phyloP scores from a whole-genome alignment of 768 basidiomycete species.

The Leucosporidium scottii region DNA sequence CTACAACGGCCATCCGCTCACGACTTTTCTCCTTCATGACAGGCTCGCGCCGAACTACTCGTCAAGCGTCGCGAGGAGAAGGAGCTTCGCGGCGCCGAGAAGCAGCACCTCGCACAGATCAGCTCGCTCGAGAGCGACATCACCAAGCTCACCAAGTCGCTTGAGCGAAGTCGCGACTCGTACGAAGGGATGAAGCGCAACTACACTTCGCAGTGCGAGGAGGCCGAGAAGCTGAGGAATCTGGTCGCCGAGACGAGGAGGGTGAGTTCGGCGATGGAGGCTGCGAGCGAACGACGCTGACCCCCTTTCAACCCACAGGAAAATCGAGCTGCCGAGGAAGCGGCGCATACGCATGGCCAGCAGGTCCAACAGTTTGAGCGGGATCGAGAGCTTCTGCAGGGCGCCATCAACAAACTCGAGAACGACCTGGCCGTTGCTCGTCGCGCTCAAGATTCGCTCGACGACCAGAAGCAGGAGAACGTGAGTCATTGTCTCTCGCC shows the following conservation, averaged over 20 bases:
- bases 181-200: constrained; percentile 51
- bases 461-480: constrained; percentile 93
- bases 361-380: constrained; percentile 53
- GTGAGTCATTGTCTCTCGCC: constrained; percentile 40
- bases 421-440: constrained; percentile 62
- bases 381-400: constrained; percentile 66
- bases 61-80: constrained; percentile 86
- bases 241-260: constrained; percentile 21
- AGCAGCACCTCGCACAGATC: constrained; percentile 62
- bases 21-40: neutral
- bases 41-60: constrained; percentile 65
- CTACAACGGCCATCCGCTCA: rapidly evolving
- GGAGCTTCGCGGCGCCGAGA: constrained; percentile 80
- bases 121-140: constrained; percentile 68
- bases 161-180: constrained; percentile 65
- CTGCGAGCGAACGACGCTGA: neutral
- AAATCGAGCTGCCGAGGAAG: constrained; percentile 60
- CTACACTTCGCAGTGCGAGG: constrained; percentile 78
- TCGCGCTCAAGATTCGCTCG: constrained; percentile 64
- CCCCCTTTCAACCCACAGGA: constrained; percentile 64
- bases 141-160: constrained; percentile 60
- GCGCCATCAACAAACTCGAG: constrained; percentile 63
- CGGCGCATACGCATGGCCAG: constrained; percentile 45
- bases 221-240: constrained; percentile 57
- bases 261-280: constrained; percentile 35